Evolutionary conservation across 1,284 basidiomycete species (phyloP), one percentile per base, ranked within the genome.

Genomic region (Thelephora terrestris): DNA sequence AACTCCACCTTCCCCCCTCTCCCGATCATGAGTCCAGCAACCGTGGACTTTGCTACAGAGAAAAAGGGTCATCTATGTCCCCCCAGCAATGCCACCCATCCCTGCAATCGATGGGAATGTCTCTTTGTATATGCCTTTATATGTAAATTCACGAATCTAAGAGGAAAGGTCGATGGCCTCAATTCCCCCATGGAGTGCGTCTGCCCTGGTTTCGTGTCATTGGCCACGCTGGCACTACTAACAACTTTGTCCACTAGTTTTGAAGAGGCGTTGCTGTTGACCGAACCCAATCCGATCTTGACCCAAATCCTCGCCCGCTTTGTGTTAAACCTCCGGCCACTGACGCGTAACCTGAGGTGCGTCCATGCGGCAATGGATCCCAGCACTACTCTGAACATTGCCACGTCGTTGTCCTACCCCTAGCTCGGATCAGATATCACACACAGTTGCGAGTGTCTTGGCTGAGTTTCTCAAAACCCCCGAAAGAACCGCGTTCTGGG

Each of bases 341-440:
- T 81, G 63, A 81, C 85, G 78, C 83, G 85, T 79, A 88, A 88
- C 71, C 72, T 85, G 64, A 85, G 80, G 86, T 86, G 67, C 66
- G 78, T 61, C 61, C 63, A 62, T 63, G 59, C 59, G 61, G 47
- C 47, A 50, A 53, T 58, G 55, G 54, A 50, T 58, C 56, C 54
- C 52, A 44, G 43, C 50, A 39, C 55, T 56, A 50, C 50, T 56
- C 47, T 50, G 62, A 62, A 64, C 58, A 53, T 56, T 55, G 59
- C 51, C 57, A 57, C 58, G 59, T 69, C 61, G 69, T 59, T 60
- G 58, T 59, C 50, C 54, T 61, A 50, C 63, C 57, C 51, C 50
- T 60, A 87, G 85, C 64, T 70, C 75, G 58, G 85, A 87, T 71
- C 80, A 83, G 62, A 81, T 89, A 60, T 83, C 84, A 35, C 70